These are phyloP conservation scores for Cylindricascospora bacillispora DNA, from an alignment of 1,139 yeast species.

Conservation along the genomic window DNA sequence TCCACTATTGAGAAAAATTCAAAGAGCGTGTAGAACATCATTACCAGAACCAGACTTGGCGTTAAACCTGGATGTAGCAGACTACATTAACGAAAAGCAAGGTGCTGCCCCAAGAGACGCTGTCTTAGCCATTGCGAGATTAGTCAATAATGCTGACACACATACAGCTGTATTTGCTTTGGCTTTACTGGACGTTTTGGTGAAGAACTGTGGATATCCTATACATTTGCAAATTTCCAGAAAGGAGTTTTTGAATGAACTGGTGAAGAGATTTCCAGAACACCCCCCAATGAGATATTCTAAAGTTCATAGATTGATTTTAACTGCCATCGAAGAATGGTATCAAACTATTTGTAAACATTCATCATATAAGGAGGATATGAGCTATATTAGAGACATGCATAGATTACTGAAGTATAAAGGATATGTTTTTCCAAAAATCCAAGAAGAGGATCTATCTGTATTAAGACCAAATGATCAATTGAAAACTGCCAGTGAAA, in stretches of 20 bases:
- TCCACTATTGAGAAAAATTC: slow-evolving; percentile 46
- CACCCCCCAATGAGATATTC: slow-evolving; percentile 82
- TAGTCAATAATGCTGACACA: slow-evolving; percentile 72
- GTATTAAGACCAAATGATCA: slow-evolving; percentile 88
- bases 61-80: slow-evolving; percentile 84
- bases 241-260: slow-evolving; percentile 85
- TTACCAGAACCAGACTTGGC: slow-evolving; percentile 81
- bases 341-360: slow-evolving; percentile 88
- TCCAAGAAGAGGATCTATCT: slow-evolving; percentile 81
- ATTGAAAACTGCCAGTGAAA: slow-evolving; percentile 77
- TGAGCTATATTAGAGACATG: slow-evolving; percentile 91
- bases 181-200: slow-evolving; percentile 66
- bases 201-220: slow-evolving; percentile 96
- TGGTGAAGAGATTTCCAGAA: slow-evolving; percentile 89
- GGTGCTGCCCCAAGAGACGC: slow-evolving; percentile 90
- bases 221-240: slow-evolving; percentile 89
- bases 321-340: slow-evolving; percentile 96
- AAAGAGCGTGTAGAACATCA: slow-evolving; percentile 82
- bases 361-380: slow-evolving; percentile 79
- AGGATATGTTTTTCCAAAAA: slow-evolving; percentile 86
- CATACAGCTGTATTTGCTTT: slow-evolving; percentile 57
- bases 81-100: slow-evolving; percentile 82
- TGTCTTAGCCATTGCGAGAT: slow-evolving; percentile 74
- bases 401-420: slow-evolving; percentile 78
- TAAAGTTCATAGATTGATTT: slow-evolving; percentile 68